A percentile compares a stretch with the other conserved stretches of the same genome.
These are phyloP conservation scores for Solanum boliviense DNA, from an alignment of 257 asterid genomes.

Conservation along the genomic window DNA sequence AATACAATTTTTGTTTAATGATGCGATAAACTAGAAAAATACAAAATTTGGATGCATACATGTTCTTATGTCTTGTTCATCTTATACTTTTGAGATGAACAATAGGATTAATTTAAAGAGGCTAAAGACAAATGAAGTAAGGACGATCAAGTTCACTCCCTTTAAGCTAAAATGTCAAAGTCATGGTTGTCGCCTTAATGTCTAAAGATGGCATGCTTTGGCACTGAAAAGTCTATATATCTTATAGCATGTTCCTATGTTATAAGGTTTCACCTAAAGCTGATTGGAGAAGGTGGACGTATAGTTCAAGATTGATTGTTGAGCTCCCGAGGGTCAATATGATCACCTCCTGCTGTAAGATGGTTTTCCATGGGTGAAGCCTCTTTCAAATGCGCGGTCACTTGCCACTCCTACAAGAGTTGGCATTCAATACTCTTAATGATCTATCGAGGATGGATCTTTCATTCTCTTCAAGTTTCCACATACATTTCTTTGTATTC, in stretches of 20 bases:
- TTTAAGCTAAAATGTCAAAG: background rate
- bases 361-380: too few species aligned
- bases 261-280: background rate
- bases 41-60: too few species aligned
- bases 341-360: background rate
- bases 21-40: background rate
- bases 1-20: too few species aligned
- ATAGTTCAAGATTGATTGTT: background rate
- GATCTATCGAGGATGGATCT: too few species aligned
- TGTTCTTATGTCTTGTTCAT: too few species aligned
- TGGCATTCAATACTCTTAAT: too few species aligned
- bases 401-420: too few species aligned
- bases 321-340: background rate
- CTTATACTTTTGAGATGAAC: background rate
- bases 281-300: background rate
- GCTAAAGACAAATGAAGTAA: background rate
- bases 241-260: background rate
- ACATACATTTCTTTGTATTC: background rate
- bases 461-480: background rate
- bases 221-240: background rate
- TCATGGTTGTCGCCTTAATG: background rate
- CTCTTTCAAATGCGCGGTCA: too few species aligned
- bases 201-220: background rate
- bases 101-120: too few species aligned
- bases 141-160: background rate